Evolutionary conservation across 108 stramenopile species (phyloP).

Genomic region (Fragilariopsis cylindrus): DNA sequence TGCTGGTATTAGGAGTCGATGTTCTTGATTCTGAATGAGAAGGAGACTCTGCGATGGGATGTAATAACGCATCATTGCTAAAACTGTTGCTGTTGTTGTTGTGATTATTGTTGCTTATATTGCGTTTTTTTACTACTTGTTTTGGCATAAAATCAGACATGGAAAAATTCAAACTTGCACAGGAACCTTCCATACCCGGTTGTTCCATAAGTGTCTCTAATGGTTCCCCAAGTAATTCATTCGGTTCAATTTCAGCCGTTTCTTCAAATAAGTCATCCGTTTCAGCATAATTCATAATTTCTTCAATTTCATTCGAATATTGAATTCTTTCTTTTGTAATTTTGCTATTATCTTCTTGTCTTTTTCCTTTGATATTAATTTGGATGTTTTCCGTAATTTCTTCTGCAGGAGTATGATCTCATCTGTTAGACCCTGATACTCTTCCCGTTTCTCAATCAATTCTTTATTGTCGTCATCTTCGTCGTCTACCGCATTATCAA

Average conservation of each 20-base stretch:
- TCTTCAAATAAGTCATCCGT: constrained; percentile 13
- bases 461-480: constrained; percentile 14
- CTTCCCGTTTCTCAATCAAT: constrained; percentile 10
- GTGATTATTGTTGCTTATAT: not conserved
- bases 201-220: constrained; percentile 19
- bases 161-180: constrained; percentile 11
- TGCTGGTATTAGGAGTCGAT: no score
- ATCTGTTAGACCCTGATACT: constrained; percentile 7
- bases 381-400: constrained; percentile 11
- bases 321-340: constrained; percentile 14
- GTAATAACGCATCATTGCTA: not conserved
- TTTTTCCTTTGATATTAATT: not conserved
- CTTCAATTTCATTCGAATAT: constrained; percentile 17
- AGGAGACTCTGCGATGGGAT: not conserved
- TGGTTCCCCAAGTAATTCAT: constrained; percentile 16
- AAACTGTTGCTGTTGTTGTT: not conserved
- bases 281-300: constrained; percentile 16
- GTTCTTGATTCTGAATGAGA: no score
- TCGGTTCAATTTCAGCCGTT: constrained; percentile 18
- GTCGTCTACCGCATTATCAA: not conserved
- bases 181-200: constrained; percentile 21
- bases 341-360: constrained; percentile 4
- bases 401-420: constrained; percentile 5
- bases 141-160: constrained; percentile 16
- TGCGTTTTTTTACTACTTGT: not conserved